Conservation (phyloP, 2,329 filamentous ascomycete genomes). For the Aplosporella prunicola region DNA sequence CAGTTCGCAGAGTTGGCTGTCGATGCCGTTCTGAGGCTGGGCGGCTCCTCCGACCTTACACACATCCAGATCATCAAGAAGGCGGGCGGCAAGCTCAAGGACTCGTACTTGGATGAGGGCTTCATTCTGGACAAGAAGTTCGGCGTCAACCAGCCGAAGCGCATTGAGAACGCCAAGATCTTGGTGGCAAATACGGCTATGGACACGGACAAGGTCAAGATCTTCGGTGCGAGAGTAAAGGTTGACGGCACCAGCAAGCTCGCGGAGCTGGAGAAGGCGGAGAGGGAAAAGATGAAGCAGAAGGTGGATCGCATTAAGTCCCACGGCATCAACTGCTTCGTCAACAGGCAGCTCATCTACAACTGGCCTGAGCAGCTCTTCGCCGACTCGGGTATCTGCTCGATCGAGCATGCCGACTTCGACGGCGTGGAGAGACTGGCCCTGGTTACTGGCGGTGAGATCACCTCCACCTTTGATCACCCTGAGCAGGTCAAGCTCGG, state of each 20-base stretch:
- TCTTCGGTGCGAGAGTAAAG: conserved; percentile 95
- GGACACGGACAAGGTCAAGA: conserved; percentile 99
- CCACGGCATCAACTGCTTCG: conserved; percentile 99
- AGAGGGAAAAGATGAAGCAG: conserved; percentile 98
- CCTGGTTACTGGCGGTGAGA: conserved; percentile 92
- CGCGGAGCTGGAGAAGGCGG: conserved; percentile 95
- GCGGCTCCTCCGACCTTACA: conserved; percentile 84
- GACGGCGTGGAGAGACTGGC: conserved; percentile 94
- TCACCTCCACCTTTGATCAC: conserved; percentile 95
- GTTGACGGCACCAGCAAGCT: conserved; percentile 93
- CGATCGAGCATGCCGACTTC: conserved; percentile 97
- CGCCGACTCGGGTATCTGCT: conserved; percentile 93
- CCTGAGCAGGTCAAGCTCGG: conserved; percentile 95
- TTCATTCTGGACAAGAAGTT: conserved; percentile 99
- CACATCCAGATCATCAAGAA: conserved; percentile 99
- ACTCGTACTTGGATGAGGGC: conserved; percentile 94
- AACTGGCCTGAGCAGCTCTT: conserved; percentile 99
- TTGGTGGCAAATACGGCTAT: conserved; percentile 96
- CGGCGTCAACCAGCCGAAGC: conserved; percentile 95
- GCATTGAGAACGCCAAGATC: conserved; percentile 96
- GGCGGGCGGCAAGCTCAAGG: conserved; percentile 90
- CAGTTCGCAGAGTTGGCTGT: conserved; percentile 85
- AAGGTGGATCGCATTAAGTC: conserved; percentile 99
- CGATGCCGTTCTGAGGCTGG: conserved; percentile 83
- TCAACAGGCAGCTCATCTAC: conserved; percentile 98